These are phyloP conservation scores for Boletus sp. DNA, from an alignment of 768 basidiomycete species.

Conservation along the genomic window DNA sequence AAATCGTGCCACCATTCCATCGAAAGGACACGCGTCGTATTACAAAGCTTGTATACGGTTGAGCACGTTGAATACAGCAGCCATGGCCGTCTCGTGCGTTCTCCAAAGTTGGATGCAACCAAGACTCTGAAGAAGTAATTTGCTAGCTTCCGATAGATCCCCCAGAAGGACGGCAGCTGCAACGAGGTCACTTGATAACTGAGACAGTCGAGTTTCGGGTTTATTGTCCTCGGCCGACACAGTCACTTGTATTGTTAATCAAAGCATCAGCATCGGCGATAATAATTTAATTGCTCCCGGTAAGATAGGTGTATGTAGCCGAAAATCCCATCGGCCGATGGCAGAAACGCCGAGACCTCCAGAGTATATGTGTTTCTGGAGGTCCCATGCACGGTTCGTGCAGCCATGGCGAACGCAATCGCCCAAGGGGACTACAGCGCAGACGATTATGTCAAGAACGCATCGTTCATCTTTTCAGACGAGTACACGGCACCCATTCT, in stretches of 20 bases:
- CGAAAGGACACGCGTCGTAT: background rate
- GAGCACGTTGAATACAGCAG: no score
- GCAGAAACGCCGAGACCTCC: constrained; percentile 10
- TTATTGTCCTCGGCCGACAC: constrained; percentile 21
- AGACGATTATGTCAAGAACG: constrained; percentile 57
- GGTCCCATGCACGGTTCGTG: background rate
- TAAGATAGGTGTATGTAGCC: background rate
- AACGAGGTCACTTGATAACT: background rate
- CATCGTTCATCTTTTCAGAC: constrained; percentile 64
- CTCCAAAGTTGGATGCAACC: background rate
- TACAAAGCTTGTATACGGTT: no score
- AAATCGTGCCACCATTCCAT: background rate
- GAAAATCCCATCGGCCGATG: constrained; percentile 22
- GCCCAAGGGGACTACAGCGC: constrained; percentile 54
- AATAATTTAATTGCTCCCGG: no score
- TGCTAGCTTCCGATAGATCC: background rate
- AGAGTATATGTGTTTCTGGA: background rate
- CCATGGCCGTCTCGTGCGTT: background rate
- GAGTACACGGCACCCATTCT: constrained; percentile 53
- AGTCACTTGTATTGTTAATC: background rate
- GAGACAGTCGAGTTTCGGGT: constrained; percentile 1
- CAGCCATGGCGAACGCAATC: constrained; percentile 9
- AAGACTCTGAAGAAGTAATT: background rate
- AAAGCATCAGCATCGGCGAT: background rate
- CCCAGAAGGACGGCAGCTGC: background rate